phyloP scores from a whole-genome alignment of 2,329 filamentous ascomycete genomes.

The Colletotrichum musae region DNA sequence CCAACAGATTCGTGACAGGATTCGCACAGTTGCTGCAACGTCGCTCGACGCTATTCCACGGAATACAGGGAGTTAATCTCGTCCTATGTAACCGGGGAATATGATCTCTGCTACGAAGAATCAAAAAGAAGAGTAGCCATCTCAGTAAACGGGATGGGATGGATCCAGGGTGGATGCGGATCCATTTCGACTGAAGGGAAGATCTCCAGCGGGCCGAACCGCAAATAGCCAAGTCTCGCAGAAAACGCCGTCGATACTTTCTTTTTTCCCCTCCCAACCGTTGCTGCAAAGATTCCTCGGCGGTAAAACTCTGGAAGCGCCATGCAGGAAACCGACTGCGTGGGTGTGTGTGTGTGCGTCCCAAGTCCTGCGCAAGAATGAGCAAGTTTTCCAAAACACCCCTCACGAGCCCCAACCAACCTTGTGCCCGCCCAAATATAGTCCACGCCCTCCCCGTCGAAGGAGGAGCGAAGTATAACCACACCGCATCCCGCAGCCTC shows the following conservation, averaged over 20 bases:
- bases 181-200: too few relatives aligned
- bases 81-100: too few relatives aligned
- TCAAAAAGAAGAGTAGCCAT: too few relatives aligned
- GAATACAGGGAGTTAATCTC: too few relatives aligned
- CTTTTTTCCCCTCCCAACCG: background rate
- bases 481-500: background rate
- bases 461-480: background rate
- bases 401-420: background rate
- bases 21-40: too few relatives aligned
- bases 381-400: constrained; percentile 38
- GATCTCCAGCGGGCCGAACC: background rate
- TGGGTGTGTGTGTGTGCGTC: background rate
- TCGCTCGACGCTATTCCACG: too few relatives aligned
- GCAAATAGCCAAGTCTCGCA: background rate
- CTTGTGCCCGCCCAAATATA: background rate
- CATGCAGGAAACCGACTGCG: constrained; percentile 1
- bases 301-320: background rate
- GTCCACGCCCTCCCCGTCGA: too few relatives aligned
- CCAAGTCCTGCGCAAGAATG: constrained; percentile 36
- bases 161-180: too few relatives aligned
- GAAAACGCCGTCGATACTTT: background rate
- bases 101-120: too few relatives aligned
- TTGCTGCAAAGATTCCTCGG: background rate
- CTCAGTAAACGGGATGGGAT: too few relatives aligned
- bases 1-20: too few relatives aligned